A percentile compares a stretch with the other conserved stretches of the same genome.
Evolutionary conservation across 2,329 filamentous ascomycete genomes (phyloP).

Genomic region (Cercospora beticola): DNA sequence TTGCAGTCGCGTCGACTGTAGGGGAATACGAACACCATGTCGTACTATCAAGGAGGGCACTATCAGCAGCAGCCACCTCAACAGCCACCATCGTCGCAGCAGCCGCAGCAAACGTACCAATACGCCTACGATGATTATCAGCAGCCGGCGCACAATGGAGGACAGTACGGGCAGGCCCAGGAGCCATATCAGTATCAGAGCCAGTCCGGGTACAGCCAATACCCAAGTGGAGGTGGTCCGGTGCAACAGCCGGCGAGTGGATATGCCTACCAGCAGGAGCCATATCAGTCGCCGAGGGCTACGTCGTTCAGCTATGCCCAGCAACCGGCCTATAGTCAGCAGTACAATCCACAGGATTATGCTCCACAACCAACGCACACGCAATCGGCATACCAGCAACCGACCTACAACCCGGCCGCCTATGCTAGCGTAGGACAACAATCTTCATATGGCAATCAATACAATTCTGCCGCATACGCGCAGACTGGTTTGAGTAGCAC

Average conservation of each 20-base stretch:
- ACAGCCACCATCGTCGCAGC: conserved; percentile 12
- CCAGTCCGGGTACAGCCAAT: conserved; percentile 29
- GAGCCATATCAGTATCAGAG: conserved; percentile 28
- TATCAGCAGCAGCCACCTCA: conserved; percentile 35
- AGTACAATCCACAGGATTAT: conserved; percentile 71
- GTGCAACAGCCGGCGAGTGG: conserved; percentile 31
- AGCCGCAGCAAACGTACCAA: conserved; percentile 26
- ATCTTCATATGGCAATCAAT: conserved; percentile 24
- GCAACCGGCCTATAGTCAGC: conserved; percentile 47
- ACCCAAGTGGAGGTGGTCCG: conserved; percentile 30
- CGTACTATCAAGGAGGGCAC: conserved; percentile 57
- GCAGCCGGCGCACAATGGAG: conserved; percentile 30
- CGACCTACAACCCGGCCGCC: conserved; percentile 48
- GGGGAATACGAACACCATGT: conserved; percentile 45
- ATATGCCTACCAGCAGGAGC: conserved; percentile 27
- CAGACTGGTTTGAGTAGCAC: conserved; percentile 27
- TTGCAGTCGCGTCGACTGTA: conserved; percentile 1
- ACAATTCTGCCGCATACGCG: conserved; percentile 30
- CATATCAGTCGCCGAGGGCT: conserved; percentile 24
- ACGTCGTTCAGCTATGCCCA: conserved; percentile 47
- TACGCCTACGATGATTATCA: conserved; percentile 31
- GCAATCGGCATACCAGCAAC: conserved; percentile 39
- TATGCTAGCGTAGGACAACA: conserved; percentile 40
- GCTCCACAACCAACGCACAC: conserved; percentile 35
- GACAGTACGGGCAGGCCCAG: conserved; percentile 24